A percentile compares a stretch with the other conserved stretches of the same genome.
These are phyloP conservation scores for Blastobotrys malaysiensis DNA, from an alignment of 1,139 yeast species.

Conservation along the genomic window DNA sequence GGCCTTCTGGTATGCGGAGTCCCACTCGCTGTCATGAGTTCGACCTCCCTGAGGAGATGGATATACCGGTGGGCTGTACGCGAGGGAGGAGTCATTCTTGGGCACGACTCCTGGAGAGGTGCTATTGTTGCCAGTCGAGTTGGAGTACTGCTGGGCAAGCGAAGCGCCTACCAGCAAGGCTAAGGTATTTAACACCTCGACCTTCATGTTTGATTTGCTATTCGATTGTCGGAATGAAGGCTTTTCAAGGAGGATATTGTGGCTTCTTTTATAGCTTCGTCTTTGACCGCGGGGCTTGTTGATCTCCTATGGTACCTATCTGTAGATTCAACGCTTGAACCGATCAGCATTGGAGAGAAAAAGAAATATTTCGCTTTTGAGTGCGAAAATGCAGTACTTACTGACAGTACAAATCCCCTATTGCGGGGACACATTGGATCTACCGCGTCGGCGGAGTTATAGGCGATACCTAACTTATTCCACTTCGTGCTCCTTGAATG, in stretches of 20 bases:
- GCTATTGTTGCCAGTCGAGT: not conserved
- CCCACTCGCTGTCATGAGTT: constrained; percentile 42
- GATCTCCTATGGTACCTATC: not conserved
- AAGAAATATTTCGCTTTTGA: no score
- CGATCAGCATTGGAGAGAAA: not conserved
- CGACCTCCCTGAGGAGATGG: constrained; percentile 25
- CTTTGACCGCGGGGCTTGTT: not conserved
- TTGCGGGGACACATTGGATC: not conserved
- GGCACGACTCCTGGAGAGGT: not conserved
- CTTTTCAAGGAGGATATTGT: not conserved
- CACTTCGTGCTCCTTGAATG: no score
- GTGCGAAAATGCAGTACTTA: not conserved
- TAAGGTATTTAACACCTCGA: not conserved
- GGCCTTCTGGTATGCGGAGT: constrained; percentile 51
- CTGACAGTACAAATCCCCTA: no score
- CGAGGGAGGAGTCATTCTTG: not conserved
- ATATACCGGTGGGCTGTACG: constrained; percentile 19
- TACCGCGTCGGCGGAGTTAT: not conserved
- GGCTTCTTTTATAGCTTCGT: not conserved
- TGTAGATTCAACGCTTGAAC: not conserved
- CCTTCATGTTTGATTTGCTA: not conserved
- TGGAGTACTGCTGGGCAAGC: not conserved
- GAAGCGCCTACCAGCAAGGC: not conserved
- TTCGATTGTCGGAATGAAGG: not conserved
- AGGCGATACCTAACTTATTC: no score